Base-by-base conservation (phyloP, 23 red algal genomes). In the Gracilaria caudata region DNA sequence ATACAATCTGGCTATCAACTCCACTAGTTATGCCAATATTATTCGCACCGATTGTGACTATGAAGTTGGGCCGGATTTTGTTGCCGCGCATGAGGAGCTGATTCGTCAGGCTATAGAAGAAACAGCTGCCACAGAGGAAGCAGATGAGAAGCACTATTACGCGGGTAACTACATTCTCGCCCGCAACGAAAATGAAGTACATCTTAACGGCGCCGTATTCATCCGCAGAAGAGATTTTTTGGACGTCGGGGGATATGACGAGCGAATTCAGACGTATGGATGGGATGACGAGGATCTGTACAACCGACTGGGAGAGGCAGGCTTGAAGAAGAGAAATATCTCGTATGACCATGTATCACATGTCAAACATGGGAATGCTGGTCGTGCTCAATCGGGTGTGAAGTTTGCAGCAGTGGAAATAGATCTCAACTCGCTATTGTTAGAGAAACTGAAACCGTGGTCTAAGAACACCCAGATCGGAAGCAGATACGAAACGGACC, bases 271-370 rank as follows among this genome's bases (percentile, higher is more conserved):
- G 68, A 91, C 80, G 4, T 91, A 91, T 83, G 93, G 93, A 16
- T 90, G 93, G 86, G 93, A 95, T 56, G 93, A 95, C 51, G 84
- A 89, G 46, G 93, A 95, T 39, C 35, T 95, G 79, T 95, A 89
- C 53, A 78, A 57, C 7, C 73, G 93, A 51, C 80, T 95, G 47
- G 55, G 47, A 23, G 72, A 34, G 38, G 65, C 65, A 21, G 79
- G 58, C 47, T 49, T 90, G 56, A 24, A 94, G 54, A 89, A 82
- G 51, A 58, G 39, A 40, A 90, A 91, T 55, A 71, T 95, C 30
- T 66, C 44, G 24, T 95, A 89, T 43, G 75, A 89, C 37, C 79
- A 95, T 32, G 73, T 95, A 13, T 37, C 51, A 35, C 93, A 95
- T 68, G 73, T 95, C 24, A 55, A 65, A 40, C 93, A 95, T 43